Base-by-base conservation (phyloP, 768 basidiomycete species). In the Lanmaoa rubissima region DNA sequence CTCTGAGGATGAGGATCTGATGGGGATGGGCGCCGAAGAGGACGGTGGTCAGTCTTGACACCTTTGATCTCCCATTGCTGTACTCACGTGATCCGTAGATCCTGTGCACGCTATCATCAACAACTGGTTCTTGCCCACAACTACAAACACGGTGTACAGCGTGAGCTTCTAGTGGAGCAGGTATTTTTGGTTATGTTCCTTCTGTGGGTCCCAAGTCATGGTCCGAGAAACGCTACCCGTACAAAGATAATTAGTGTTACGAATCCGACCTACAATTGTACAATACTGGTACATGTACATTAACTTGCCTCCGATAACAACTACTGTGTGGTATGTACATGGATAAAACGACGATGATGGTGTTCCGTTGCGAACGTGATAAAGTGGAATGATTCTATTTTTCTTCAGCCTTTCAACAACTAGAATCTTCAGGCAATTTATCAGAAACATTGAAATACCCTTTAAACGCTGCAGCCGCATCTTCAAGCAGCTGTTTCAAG, bases 61-160 rank as follows among this genome's bases (percentile, higher is more conserved):
- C n/a, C 0, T 49, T 40, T 26, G 32, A 34, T 42, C 2, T 3
- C 32, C 36, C 12, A 4, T 28, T 40, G 4, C 14, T 32, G 21
- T 26, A 40, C 53, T 71, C 40, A 63, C 41, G n/a, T 21, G 13
- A 16, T 12, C 13, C 2, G n/a, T 10, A 67, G 68, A 55, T 35
- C 51, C 48, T 9, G 43, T 58, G 38, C 60, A 64, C 26, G 51
- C 48, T 7, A 34, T 60, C 28, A 21, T 66, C n/a, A 38, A 71
- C 47, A 53, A 68, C 28, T 64, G 56, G 64, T 61, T 69, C 47
- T 49, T 61, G 21, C 63, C 67, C 0, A 36, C 57, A 5, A 50
- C 47, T 21, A 42, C 57, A 19, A 72, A 63, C 16, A 70, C 61
- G 16, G 70, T 73, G 39, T 63, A 64, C 39, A 57, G 41, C 9